Evolutionary conservation across 257 asterid species (phyloP), one percentile per base, ranked within the genome.

Genomic region (Thymus mandschuricus): DNA sequence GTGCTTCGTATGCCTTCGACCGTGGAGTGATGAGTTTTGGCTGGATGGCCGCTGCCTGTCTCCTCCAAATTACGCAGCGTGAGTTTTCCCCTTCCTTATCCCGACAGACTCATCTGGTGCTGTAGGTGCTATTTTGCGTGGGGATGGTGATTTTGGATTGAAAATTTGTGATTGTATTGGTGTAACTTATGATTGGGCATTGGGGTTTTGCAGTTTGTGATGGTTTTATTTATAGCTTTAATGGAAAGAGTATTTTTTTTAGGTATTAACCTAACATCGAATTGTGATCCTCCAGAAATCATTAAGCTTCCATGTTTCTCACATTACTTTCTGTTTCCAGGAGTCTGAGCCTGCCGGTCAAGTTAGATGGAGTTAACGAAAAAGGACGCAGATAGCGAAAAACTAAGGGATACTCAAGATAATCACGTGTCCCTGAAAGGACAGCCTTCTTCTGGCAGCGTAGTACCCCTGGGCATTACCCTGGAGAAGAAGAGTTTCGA

Each of bases 351-450:
- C 56, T 69, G 70, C 63, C 34, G 60, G 80, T 70, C 62, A 68
- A 64, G 60, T 55, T 66, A 78, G 76, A 90, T 88, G 96, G 96
- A 82, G 44, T 74, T 81, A 84, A 80, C 76, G n/a, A 89, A 81
- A 72, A 80, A 74, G 72, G 89, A 80, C 70, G 86, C 56, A 66
- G 87, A 79, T 59, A 76, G 58, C 76, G 92, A 80, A 67, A 83
- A 77, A 51, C 86, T 68, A 73, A 76, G 74, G 31, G 89, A 72
- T 40, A 34, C 82, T 38, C 67, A 67, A 64, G 79, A 79, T 74
- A 85, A 78, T 41, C 78, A 76, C 73, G 86, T 73, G 72, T 61
- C 70, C 45, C 70, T 74, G 45, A 86, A 77, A 68, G 87, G 35
- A 13, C 86, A 81, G 71, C 84, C 86, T 75, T 82, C 86, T 44